Percentiles rank a stretch among this genome's conserved stretches.
These are phyloP conservation scores for Clavulina sp. DNA, from an alignment of 768 basidiomycete species.

Conservation along the genomic window DNA sequence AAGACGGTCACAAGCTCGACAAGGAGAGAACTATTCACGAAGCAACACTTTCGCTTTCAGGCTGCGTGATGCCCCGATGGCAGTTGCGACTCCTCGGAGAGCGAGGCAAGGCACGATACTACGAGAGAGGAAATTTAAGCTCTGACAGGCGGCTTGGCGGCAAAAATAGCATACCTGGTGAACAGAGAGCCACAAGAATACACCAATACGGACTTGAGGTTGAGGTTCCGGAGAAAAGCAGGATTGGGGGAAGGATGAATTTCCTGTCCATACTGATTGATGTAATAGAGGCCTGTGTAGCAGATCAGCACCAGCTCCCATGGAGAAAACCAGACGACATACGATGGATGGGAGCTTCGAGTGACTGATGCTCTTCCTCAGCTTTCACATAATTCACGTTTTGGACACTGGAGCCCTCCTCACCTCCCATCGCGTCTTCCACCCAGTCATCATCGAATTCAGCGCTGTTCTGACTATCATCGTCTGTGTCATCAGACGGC, in stretches of 20 bases:
- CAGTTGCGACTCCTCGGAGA: slow-evolving; percentile 56
- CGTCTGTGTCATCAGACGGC: too few species aligned
- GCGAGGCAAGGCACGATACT: slow-evolving; percentile 89
- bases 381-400: not conserved
- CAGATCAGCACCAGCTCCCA: not conserved
- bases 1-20: slow-evolving; percentile 5
- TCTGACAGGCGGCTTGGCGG: slow-evolving; percentile 1
- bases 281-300: slow-evolving; percentile 58
- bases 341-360: slow-evolving; percentile 49
- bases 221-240: slow-evolving; percentile 50
- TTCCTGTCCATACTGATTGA: slow-evolving; percentile 42
- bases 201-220: slow-evolving; percentile 47
- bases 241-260: slow-evolving; percentile 81
- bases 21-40: slow-evolving; percentile 29
- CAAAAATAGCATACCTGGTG: slow-evolving; percentile 46
- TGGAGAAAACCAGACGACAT: slow-evolving; percentile 16
- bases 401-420: not conserved
- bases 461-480: too few species aligned
- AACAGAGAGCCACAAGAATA: slow-evolving; percentile 91
- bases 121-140: too few species aligned
- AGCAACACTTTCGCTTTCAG: slow-evolving; percentile 73
- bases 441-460: not conserved
- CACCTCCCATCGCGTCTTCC: slow-evolving; percentile 9
- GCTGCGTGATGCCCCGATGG: slow-evolving; percentile 54
- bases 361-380: slow-evolving; percentile 13